phyloP scores from a whole-genome alignment of 345 rosid genomes.

The Hibiscus syriacus region DNA sequence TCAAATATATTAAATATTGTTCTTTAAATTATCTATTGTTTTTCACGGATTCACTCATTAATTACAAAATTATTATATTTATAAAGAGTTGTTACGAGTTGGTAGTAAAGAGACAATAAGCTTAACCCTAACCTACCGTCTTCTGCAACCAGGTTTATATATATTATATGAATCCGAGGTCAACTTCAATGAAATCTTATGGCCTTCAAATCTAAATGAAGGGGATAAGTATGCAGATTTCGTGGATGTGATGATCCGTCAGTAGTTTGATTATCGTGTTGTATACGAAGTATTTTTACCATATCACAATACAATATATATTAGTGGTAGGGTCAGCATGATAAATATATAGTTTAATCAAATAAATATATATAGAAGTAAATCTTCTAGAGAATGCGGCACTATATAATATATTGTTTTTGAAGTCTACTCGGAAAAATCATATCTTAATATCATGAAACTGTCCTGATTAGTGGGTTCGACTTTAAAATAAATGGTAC shows the following conservation, averaged over 20 bases:
- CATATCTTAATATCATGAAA: slow-evolving; percentile 6
- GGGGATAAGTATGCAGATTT: not conserved
- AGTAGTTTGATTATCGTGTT: not conserved
- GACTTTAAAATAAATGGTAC: not conserved
- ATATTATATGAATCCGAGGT: not conserved
- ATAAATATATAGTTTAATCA: not conserved
- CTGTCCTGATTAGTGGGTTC: not conserved
- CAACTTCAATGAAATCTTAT: slow-evolving; percentile 15
- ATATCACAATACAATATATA: not conserved
- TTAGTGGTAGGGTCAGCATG: not conserved
- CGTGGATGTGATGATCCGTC: slow-evolving; percentile 11
- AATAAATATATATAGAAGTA: not conserved
- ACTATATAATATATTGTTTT: too few species aligned
- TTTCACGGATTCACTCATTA: too few species aligned
- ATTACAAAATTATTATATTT: too few species aligned
- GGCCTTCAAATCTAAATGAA: slow-evolving; percentile 7
- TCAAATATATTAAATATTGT: too few species aligned
- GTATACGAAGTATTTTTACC: not conserved
- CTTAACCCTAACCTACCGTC: too few species aligned
- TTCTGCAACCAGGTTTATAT: too few species aligned
- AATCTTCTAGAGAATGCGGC: slow-evolving; percentile 19
- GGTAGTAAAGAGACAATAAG: too few species aligned
- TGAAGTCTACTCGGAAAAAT: not conserved
- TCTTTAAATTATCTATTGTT: too few species aligned
- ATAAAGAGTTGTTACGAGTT: too few species aligned